These are phyloP conservation scores for Rhododendron williamsianum DNA, from an alignment of 148 eudicot genomes.

Conservation along the genomic window DNA sequence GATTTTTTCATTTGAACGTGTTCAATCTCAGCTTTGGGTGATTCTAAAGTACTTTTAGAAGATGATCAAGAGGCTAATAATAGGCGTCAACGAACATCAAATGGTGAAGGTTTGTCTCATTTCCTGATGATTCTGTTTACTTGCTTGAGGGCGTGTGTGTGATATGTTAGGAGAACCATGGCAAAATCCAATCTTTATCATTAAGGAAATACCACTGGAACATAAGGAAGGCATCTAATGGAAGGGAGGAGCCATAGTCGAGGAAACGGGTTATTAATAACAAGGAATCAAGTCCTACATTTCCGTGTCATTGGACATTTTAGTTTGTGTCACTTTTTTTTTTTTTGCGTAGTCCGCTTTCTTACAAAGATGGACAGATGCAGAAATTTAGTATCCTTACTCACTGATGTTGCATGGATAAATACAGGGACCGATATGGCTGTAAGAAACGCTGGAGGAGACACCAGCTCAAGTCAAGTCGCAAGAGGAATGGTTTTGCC, in stretches of 20 bases:
- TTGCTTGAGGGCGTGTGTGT: not conserved
- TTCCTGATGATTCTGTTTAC: not conserved
- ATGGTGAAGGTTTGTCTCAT: not conserved
- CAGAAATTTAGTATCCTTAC: not conserved
- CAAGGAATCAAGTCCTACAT: not conserved
- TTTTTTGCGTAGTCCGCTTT: not conserved
- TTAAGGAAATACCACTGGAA: not conserved
- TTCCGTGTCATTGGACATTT: not conserved
- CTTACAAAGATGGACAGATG: not conserved
- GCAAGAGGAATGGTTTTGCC: constrained; percentile 36
- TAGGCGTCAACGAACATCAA: not conserved
- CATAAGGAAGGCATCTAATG: not conserved
- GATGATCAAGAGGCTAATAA: not conserved
- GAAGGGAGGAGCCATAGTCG: not conserved
- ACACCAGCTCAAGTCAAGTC: constrained; percentile 5
- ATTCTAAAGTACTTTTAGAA: not conserved
- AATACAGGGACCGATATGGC: not conserved
- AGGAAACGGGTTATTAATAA: not conserved
- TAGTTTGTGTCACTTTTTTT: not conserved
- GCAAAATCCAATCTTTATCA: not conserved
- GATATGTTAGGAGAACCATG: not conserved
- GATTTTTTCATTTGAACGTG: not conserved
- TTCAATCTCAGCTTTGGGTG: not conserved
- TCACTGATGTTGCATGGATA: not conserved
- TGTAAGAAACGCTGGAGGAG: not conserved